Evolutionary conservation across 306 rosid species (phyloP).

Genomic region (Quillaja saponaria): DNA sequence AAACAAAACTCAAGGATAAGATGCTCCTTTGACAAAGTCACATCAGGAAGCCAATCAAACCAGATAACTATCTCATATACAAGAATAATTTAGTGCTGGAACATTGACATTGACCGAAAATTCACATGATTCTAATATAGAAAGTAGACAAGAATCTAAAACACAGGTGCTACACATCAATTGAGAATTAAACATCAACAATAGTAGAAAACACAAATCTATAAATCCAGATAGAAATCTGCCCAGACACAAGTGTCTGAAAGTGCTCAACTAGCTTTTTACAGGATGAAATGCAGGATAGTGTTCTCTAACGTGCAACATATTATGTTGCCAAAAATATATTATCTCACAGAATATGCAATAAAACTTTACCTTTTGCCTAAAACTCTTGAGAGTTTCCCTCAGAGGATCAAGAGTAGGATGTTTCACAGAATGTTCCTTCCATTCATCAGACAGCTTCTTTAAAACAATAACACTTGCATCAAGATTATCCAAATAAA

Average conservation of each 20-base stretch:
- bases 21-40: constrained; percentile 17
- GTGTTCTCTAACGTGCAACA: neutral
- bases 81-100: neutral
- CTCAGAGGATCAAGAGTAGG: constrained; percentile 37
- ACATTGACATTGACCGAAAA: neutral
- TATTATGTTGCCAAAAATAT: constrained; percentile 4
- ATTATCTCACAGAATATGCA: neutral
- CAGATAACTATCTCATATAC: constrained; percentile 7
- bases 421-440: constrained; percentile 37
- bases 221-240: neutral
- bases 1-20: constrained; percentile 1
- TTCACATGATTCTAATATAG: neutral
- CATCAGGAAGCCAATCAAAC: neutral
- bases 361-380: constrained; percentile 38
- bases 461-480: constrained; percentile 43
- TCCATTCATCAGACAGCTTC: constrained; percentile 47
- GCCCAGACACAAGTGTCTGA: too few relatives aligned
- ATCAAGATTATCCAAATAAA: constrained; percentile 55
- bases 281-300: constrained; percentile 13
- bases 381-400: constrained; percentile 45
- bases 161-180: neutral
- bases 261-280: constrained; percentile 3
- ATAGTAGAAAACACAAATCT: neutral
- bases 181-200: constrained; percentile 2
- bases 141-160: neutral